phyloP scores from a whole-genome alignment of 2,329 filamentous ascomycete genomes.

The Calonectria hawksworthii region DNA sequence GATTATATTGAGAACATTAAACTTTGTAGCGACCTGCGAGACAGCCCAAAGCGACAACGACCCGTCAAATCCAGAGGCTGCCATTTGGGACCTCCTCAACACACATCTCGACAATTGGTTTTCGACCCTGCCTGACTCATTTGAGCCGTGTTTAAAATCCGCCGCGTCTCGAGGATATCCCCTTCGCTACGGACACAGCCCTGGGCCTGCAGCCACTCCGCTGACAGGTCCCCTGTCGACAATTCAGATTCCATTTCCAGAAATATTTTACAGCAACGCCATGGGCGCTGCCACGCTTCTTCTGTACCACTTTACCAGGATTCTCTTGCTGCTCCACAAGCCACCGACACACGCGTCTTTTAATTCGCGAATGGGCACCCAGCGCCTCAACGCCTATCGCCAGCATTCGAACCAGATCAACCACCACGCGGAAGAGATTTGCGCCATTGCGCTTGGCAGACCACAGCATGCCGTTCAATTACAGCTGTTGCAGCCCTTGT shows the following conservation, averaged over 20 bases:
- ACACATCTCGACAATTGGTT: background rate
- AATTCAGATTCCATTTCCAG: slow-evolving; percentile 3
- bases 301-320: slow-evolving; percentile 6
- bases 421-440: slow-evolving; percentile 8
- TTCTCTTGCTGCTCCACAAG: slow-evolving; percentile 2
- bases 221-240: background rate
- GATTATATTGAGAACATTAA: slow-evolving; percentile 3
- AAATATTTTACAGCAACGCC: slow-evolving; percentile 10
- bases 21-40: background rate
- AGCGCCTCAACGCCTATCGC: slow-evolving; percentile 9
- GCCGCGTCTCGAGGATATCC: background rate
- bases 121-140: background rate
- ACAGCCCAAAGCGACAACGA: background rate
- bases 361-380: background rate
- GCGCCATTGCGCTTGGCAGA: background rate
- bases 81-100: background rate
- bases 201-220: background rate
- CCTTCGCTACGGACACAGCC: background rate
- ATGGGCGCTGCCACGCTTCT: slow-evolving; percentile 1
- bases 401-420: slow-evolving; percentile 6
- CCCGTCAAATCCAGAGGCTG: background rate
- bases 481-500: slow-evolving; percentile 5
- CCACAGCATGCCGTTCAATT: background rate
- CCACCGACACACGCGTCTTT: slow-evolving; percentile 1
- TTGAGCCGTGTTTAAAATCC: background rate